These are phyloP conservation scores for Usnea hakonensis DNA, from an alignment of 495 filamentous ascomycete species.

Conservation along the genomic window DNA sequence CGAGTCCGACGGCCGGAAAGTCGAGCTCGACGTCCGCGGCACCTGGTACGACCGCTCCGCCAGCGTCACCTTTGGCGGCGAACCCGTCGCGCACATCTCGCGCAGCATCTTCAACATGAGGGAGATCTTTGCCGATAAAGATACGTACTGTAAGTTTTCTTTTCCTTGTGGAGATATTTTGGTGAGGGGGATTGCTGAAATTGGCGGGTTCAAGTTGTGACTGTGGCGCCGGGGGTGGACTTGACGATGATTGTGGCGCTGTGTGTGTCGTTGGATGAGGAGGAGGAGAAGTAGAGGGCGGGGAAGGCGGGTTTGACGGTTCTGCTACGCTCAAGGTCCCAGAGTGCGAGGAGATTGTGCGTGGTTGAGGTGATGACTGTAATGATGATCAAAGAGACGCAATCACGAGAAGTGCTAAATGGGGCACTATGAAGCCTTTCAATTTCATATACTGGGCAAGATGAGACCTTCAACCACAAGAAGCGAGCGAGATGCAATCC, in stretches of 20 bases:
- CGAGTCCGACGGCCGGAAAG: constrained; percentile 27
- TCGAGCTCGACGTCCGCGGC: constrained; percentile 38
- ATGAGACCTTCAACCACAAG: background rate
- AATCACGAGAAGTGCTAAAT: background rate
- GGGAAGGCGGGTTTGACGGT: background rate
- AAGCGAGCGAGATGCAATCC: background rate
- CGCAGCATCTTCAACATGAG: constrained; percentile 47
- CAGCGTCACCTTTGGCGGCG: constrained; percentile 41
- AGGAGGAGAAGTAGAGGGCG: constrained; percentile 39
- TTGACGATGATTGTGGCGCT: constrained; percentile 51
- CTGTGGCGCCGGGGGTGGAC: constrained; percentile 53
- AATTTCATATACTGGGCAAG: background rate
- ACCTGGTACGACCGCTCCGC: constrained; percentile 44
- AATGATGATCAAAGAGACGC: background rate
- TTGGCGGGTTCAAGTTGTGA: constrained; percentile 31
- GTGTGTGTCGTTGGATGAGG: constrained; percentile 56
- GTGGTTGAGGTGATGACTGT: background rate
- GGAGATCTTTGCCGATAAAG: constrained; percentile 47
- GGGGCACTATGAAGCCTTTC: background rate
- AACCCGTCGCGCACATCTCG: constrained; percentile 46
- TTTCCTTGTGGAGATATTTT: background rate
- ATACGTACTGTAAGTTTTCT: constrained; percentile 35
- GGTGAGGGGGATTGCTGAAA: background rate
- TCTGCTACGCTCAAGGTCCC: background rate
- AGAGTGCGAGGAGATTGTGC: background rate